These are phyloP conservation scores for Rhododendron kiyosumense DNA, from an alignment of 148 eudicot genomes.

Conservation along the genomic window DNA sequence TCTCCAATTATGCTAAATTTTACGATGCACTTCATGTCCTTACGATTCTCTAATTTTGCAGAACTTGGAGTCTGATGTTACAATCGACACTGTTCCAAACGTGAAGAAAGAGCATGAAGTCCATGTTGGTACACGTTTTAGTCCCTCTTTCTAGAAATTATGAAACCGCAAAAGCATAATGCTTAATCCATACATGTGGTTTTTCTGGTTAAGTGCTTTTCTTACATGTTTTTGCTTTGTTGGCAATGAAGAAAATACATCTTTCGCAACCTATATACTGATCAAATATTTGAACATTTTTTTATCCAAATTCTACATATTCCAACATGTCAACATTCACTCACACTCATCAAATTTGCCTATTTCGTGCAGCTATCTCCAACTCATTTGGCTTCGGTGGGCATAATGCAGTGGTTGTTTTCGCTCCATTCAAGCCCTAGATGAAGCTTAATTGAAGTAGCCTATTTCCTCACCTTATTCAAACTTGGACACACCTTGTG, in stretches of 20 bases:
- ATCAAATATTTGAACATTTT: not conserved
- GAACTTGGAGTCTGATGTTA: constrained; percentile 54
- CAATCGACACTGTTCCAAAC: constrained; percentile 62
- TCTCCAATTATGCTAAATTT: not conserved
- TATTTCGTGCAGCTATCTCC: constrained; percentile 41
- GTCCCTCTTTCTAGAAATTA: not conserved
- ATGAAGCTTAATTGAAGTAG: not conserved
- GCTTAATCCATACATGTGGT: too few relatives aligned
- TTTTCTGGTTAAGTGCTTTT: not conserved
- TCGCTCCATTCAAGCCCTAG: constrained; percentile 44
- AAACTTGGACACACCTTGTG: not conserved
- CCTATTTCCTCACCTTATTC: not conserved
- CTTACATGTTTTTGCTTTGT: not conserved
- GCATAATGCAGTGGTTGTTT: constrained; percentile 52
- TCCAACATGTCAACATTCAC: not conserved
- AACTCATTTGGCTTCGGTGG: constrained; percentile 65
- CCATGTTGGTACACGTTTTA: constrained; percentile 44
- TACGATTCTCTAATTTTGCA: constrained; percentile 10
- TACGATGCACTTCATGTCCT: not conserved
- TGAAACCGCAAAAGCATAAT: not conserved
- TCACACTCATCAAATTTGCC: not conserved
- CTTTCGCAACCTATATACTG: not conserved
- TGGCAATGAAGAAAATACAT: not conserved
- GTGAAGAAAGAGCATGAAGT: constrained; percentile 53
- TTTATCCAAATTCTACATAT: not conserved